Evolutionary conservation across 805 yeast species (phyloP), one percentile per base, ranked within the genome.

Genomic region (Phaffomyces antillensis): DNA sequence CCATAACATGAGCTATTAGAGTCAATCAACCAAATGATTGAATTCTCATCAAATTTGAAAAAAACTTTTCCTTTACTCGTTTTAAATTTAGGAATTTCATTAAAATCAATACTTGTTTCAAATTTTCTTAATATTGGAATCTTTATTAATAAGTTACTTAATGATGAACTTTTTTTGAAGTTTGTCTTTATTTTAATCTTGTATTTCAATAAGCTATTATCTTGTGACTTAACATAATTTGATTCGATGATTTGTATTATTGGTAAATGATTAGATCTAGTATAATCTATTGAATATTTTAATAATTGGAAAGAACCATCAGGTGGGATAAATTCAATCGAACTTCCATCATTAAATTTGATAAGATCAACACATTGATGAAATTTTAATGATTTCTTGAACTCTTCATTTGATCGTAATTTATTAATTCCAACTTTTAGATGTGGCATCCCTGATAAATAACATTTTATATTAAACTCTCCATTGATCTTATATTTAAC

Each of bases 391-490:
- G 86, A 90, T 47, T 77, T 73, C 67, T 80, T 70, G 52, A 67
- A 66, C 20, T 61, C 62, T 31, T 50, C 46, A 20, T 50, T 44
- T 3, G 30, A 28, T 13, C 44, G 50, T 38, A 76, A 65, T 58
- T 84, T 86, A 61, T 89, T 90, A 40, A 90, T 64, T 0, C 96
- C 95, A 44, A 90, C 66, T 47, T 81, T 77, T 44, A 89, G 71
- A 40, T 70, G 72, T 0, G 98, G 98, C 96, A 90, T 90, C 4
- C 98, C 98, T 34, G 90, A 80, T 41, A 90, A 69, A 60, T 79
- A 89, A 44, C 87, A 79, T 58, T 80, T 83, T 60, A 90, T 78
- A 45, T 76, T 72, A 41, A 90, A 72, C 46, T 78, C 79, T 1
- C 97, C 98, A 42, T 71, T 66, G 16, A 90, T 81, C 52, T 79